A percentile compares a stretch with the other conserved stretches of the same genome.
Conservation (phyloP, 2,329 filamentous ascomycete species). For the Fusarium redolens region DNA sequence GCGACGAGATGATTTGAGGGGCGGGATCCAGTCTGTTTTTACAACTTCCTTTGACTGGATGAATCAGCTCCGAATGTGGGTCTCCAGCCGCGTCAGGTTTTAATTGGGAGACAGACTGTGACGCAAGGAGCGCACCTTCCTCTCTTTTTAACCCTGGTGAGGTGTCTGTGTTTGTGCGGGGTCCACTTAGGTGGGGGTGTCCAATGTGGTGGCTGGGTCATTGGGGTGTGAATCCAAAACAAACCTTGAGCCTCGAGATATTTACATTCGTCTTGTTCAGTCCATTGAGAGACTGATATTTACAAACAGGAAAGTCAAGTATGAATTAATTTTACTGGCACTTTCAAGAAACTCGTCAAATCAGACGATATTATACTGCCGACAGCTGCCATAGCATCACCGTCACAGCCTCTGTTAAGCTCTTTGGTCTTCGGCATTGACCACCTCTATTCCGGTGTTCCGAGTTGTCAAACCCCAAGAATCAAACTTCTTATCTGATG, state of each 20-base stretch:
- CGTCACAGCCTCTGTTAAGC: background rate
- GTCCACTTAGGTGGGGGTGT: background rate
- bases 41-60: constrained; percentile 61
- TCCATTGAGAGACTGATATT: background rate
- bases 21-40: constrained; percentile 56
- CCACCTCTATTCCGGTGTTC: constrained; percentile 1
- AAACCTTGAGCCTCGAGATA: background rate
- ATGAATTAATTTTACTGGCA: background rate
- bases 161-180: background rate
- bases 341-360: background rate
- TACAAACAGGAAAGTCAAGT: background rate
- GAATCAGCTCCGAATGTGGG: constrained; percentile 58
- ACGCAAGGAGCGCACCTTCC: constrained; percentile 41
- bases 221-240: background rate
- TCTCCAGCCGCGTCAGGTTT: constrained; percentile 37
- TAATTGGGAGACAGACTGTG: constrained; percentile 50
- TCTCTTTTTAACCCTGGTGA: constrained; percentile 10
- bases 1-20: constrained; percentile 65
- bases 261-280: background rate
- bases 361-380: background rate
- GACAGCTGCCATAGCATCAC: background rate
- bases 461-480: constrained; percentile 10
- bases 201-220: background rate
- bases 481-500: constrained; percentile 28
- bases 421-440: background rate